Percentiles rank a stretch among this genome's conserved stretches.
Evolutionary conservation across 495 filamentous ascomycete species (phyloP).

Genomic region (Daldinia loculata): DNA sequence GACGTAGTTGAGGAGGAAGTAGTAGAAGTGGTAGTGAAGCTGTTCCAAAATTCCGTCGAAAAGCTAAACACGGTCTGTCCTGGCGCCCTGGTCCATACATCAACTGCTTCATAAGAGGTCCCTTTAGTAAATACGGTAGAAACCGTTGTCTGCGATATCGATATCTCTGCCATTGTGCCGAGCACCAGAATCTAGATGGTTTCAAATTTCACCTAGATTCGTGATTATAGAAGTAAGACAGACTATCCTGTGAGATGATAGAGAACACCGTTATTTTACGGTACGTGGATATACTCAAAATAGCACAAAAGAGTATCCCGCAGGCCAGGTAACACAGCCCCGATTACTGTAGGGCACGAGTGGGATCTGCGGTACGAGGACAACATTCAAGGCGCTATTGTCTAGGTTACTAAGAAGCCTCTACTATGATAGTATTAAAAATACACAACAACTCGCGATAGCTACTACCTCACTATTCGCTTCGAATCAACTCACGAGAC

Average conservation of each 20-base stretch:
- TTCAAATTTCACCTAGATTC: not conserved
- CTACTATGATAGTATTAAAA: not conserved
- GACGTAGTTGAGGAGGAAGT: not conserved
- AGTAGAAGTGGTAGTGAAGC: conserved; percentile 6
- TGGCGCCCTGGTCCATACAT: conserved; percentile 14
- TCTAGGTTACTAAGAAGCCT: not conserved
- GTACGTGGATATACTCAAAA: not conserved
- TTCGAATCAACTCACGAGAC: not conserved
- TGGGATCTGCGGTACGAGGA: conserved; percentile 1
- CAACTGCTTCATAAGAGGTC: conserved; percentile 20
- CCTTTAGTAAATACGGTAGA: conserved; percentile 5
- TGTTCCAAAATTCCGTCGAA: conserved; percentile 8
- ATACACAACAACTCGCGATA: not conserved
- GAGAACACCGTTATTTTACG: conserved; percentile 1
- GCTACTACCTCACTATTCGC: not conserved
- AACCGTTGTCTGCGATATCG: conserved; percentile 17
- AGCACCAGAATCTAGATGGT: not conserved
- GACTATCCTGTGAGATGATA: not conserved
- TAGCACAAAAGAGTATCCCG: conserved; percentile 1
- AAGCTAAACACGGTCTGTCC: conserved; percentile 4
- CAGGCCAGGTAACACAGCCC: conserved; percentile 13
- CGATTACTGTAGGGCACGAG: conserved; percentile 8
- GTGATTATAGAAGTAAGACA: not conserved
- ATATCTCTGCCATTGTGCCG: conserved; percentile 6
- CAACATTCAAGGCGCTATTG: not conserved